Base-by-base conservation (phyloP, 108 stramenopile genomes). In the Aurantiochytrium sp. region DNA sequence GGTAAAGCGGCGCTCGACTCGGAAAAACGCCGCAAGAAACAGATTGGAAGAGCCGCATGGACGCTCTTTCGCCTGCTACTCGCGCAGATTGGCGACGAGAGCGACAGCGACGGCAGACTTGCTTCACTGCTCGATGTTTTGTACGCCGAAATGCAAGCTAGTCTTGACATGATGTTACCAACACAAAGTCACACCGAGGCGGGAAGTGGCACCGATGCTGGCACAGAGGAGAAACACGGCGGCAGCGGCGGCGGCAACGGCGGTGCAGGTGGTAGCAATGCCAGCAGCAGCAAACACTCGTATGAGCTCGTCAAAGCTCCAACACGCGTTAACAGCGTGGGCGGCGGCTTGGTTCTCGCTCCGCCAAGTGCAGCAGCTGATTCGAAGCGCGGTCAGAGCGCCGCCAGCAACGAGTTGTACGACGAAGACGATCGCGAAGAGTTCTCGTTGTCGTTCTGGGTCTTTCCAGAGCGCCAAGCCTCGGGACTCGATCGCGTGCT, bases 91-190 rank as follows among this genome's bases (percentile, higher is more conserved):
- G 88, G 88, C 23, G 64, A 69, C 25, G 88, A 6, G 72, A 72
- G 72, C 28, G 51, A 44, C 44, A 55, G 14, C 43, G 88, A 44
- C 23, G 90, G 29, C 16, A 28, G 51, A 43, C 88, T 83, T 45
- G 72, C 10, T 44, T 49, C 88, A 18, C 72, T 91, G 4, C 47
- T n/a, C 42, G 89, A 72, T 21, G 88, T 88, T 90, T 90, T 88
- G 18, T 53, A 83, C 76, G 35, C 89, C 29, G 89, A 76, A 87
- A 89, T 89, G 44, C 90, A 90, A 47, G 88, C 90, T 4, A 91
- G 89, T 47, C 91, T 91, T 28, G 90, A 91, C 6, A 91, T 90
- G 73, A 90, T 90, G 23, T n/a, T 90, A 44, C 91, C 91, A 35
- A 35, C 35, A 35, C 35, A 1, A 35, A 2, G 35, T 35, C 35